Base-by-base conservation (phyloP, 2,329 filamentous ascomycete genomes). In the Fusarium hainanense region DNA sequence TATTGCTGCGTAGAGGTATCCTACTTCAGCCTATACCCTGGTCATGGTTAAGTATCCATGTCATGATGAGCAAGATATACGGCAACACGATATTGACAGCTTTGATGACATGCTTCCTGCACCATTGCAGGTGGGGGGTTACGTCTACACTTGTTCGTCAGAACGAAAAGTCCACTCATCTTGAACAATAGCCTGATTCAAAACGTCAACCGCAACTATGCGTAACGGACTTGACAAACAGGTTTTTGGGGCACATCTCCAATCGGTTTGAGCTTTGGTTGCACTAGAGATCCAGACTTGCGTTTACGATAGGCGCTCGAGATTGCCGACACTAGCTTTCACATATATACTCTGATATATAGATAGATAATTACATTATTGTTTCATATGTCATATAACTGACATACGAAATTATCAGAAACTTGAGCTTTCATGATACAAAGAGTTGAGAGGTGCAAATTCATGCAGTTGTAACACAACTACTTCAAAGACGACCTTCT, bases 41-140 rank as follows among this genome's bases (percentile, higher is more conserved):
- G 43, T 42, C 41, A 28, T 40, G 20, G 23, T 46, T 34, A 42
- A 49, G 48, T 32, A 57, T 41, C 28, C 34, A 46, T 43, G 43
- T 65, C 37, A 54, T 43, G 42, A 54, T 48, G 47, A 40, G 32
- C 52, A 32, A 40, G 30, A 32, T 59, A 30, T 46, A 48, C 14
- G 28, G 25, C 25, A 43, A 49, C 25, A 32, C 43, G 47, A 49
- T 16, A 12, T 41, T 40, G 21, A 28, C n/a, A 27, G 30, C 25
- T n/a, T 61, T 54, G 23, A 43, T 60, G 47, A 25, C 47, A 54
- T 61, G 47, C 25, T 27, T 42, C 16, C 21, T 37, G 34, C 23
- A 41, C 40, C 43, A 34, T 46, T 34, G 40, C 20, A 27, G n/a
- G 47, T 54, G 28, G 32, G 34, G 27, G 21, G 23, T 48, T 48